These are phyloP conservation scores for Cucurbita moschata DNA, from an alignment of 306 rosid species.

Conservation along the genomic window DNA sequence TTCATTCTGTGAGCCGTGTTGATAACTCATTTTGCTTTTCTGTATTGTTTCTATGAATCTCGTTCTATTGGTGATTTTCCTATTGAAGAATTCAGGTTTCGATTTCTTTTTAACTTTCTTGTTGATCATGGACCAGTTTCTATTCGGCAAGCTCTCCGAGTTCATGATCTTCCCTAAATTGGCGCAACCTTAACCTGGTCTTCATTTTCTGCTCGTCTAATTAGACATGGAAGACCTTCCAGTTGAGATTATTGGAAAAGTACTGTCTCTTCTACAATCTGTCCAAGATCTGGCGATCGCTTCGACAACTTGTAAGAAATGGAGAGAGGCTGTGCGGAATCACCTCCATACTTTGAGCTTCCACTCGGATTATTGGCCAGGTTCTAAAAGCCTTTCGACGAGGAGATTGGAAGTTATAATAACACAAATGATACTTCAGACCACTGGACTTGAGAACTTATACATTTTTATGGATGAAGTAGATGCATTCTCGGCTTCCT, in stretches of 20 bases:
- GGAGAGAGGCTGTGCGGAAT: conserved; percentile 50
- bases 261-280: conserved; percentile 46
- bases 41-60: no score
- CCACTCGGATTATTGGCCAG: conserved; percentile 48
- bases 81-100: not conserved
- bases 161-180: not conserved
- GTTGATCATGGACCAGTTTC: not conserved
- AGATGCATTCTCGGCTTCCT: conserved; percentile 49
- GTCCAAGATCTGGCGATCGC: conserved; percentile 59
- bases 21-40: not conserved
- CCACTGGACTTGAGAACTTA: conserved; percentile 40
- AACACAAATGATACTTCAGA: conserved; percentile 69
- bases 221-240: conserved; percentile 56
- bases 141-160: not conserved
- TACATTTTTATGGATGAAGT: conserved; percentile 56
- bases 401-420: conserved; percentile 50
- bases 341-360: conserved; percentile 57
- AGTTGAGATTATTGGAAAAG: conserved; percentile 69
- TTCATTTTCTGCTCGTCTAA: not conserved
- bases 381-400: conserved; percentile 29
- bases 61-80: not conserved
- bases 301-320: conserved; percentile 57
- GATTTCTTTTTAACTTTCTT: not conserved
- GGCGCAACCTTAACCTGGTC: not conserved
- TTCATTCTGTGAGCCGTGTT: not conserved